Percentiles rank a stretch among this genome's conserved stretches.
phyloP scores from a whole-genome alignment of 2,329 filamentous ascomycete species.

The Beauveria brongniartii region DNA sequence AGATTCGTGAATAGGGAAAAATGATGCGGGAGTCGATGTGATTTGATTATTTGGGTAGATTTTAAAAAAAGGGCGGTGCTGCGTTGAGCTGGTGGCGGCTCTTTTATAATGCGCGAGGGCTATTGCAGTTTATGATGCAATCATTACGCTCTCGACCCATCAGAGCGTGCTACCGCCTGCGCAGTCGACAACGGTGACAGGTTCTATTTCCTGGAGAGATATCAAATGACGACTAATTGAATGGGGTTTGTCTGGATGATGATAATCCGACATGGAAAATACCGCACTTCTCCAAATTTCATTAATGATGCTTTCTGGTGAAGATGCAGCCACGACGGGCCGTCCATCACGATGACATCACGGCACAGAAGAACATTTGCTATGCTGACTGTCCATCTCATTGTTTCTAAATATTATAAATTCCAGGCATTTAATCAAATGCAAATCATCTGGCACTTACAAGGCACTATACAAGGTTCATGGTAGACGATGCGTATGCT shows the following conservation, averaged over 20 bases:
- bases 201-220: neutral
- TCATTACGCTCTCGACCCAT: slow-evolving; percentile 1
- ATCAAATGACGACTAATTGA: neutral
- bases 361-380: neutral
- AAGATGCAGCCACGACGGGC: neutral
- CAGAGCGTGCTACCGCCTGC: neutral
- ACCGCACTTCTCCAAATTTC: neutral
- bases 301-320: neutral
- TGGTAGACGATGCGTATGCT: no score
- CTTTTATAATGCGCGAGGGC: neutral
- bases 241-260: neutral
- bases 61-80: neutral
- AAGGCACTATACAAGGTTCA: no score
- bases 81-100: neutral
- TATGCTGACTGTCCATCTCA: no score
- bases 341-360: neutral
- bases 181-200: neutral
- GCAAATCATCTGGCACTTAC: neutral
- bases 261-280: neutral
- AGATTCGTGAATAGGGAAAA: no score
- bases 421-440: neutral
- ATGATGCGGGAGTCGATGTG: neutral
- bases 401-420: no score
- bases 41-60: no score
- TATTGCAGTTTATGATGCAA: slow-evolving; percentile 2